These are phyloP conservation scores for Nadsonia commutata DNA, from an alignment of 1,139 yeast genomes.

Conservation along the genomic window DNA sequence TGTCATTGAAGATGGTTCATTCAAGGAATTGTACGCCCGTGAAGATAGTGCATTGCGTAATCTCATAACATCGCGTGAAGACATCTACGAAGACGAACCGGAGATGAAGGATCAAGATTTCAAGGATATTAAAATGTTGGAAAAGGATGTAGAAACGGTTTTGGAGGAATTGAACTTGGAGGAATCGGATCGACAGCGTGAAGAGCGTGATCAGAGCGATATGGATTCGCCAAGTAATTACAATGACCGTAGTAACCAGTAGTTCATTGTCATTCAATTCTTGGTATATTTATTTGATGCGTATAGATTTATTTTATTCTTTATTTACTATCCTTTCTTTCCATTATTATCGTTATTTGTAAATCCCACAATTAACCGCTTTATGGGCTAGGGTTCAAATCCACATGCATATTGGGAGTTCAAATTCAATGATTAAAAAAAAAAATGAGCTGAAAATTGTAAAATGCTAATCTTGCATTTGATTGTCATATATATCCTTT, in stretches of 20 bases:
- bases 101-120: neutral
- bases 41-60: slow-evolving; percentile 56
- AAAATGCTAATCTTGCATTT: neutral
- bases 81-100: slow-evolving; percentile 11
- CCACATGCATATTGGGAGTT: neutral
- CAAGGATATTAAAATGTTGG: neutral
- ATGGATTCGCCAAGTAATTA: too few relatives aligned
- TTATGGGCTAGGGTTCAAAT: neutral
- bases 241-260: too few relatives aligned
- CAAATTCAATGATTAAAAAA: neutral
- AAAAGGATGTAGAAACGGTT: neutral
- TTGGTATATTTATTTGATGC: too few relatives aligned
- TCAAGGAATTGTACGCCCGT: slow-evolving; percentile 44
- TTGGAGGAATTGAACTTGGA: neutral
- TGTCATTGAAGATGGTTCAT: slow-evolving; percentile 77
- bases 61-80: slow-evolving; percentile 32
- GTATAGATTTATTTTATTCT: neutral
- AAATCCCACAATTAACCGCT: neutral
- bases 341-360: too few relatives aligned
- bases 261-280: too few relatives aligned
- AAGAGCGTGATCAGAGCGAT: neutral
- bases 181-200: neutral
- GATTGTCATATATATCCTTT: neutral
- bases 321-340: neutral
- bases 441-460: neutral